Base-by-base conservation (phyloP, 2,329 filamentous ascomycete genomes). In the Hypoxylon rubiginosum region DNA sequence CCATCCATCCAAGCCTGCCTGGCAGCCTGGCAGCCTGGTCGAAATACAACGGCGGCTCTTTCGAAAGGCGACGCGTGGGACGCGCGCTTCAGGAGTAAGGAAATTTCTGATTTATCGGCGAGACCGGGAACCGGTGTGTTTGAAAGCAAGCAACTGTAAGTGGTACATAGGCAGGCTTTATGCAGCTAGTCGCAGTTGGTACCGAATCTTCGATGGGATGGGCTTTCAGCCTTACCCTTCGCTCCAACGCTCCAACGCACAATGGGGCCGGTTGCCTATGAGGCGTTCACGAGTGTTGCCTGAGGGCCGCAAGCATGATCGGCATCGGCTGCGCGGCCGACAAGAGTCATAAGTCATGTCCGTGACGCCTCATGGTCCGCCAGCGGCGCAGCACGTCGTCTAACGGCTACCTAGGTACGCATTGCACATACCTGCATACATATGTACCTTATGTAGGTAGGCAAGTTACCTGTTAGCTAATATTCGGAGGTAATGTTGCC, bases 221-320 rank as follows among this genome's bases (percentile, higher is more conserved):
- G 17, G n/a, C 43, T 64, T 64, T 69, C 61, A 67, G 67, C 67
- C 67, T 69, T 28, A 24, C 43, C 36, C 45, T 58, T 21, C 53
- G 36, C 54, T 39, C 3, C 7, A 24, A 41, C 53, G 36, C 54
- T 39, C 3, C 7, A 24, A 41, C 21, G n/a, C 7, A 28, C 15
- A 19, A 24, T 15, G 28, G 36, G 4, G 17, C 19, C 46, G 48
- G 51, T 51, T 64, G 64, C 64, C 58, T 63, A 36, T 17, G 7
- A 63, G 55, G 58, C 51, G 28, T 43, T 50, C 30, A 24, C 26
- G 13, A 39, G 34, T 41, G 36, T 34, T 41, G 24, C 46, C 56
- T 41, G 11, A 13, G 34, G 34, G 13, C 53, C 17, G 34, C 55
- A 43, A 21, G 13, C 17, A 48, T 32, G 56, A 57, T 56, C 54